Base-by-base conservation (phyloP, 495 filamentous ascomycete species). In the Peziza echinospora region DNA sequence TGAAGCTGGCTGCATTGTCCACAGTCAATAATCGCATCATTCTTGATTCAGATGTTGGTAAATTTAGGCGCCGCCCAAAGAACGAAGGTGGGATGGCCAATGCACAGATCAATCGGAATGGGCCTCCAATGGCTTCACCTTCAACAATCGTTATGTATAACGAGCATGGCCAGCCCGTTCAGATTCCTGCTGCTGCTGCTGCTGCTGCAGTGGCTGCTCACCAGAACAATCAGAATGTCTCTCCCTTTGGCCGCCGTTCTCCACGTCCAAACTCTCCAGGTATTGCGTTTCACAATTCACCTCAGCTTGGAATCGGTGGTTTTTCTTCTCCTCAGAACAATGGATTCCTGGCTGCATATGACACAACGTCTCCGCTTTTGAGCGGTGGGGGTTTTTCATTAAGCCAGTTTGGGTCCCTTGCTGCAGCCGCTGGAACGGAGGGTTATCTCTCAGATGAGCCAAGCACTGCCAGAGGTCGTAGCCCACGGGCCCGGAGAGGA, bases 11-110 rank as follows among this genome's bases (percentile, higher is more conserved):
- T 46, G 89, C 89, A 17, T 67, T 97, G 28, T 94, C 87, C 9
- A 97, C 89, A 4, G 89, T 97, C 47, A 96, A 94, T 65, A 96
- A 96, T 63, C 82, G 89, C 17, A 93, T 97, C 57, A 87, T 92
- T 26, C 69, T 97, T 49, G 89, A 97, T 51, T 43, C 41, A 10
- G 86, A 94, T 62, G 85, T 84, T 44, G 82, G 84, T 50, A 93
- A 93, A 62, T 94, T 86, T 62, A 82, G 86, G 43, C 77, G 86
- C 5, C n/a, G 21, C 11, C 41, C 41, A 2, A 19, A 23, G 16
- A 19, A 5, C 41, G 21, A 21, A 21, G n/a, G 22, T 11, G 19
- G 30, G 13, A 17, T 37, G 3, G 30, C 13, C 19, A 37, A 37
- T 17, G n/a, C 16, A 21, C 41, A 43, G 21, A 13, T 37, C 3